Base-by-base conservation (phyloP, 352 stramenopile genomes). In the Phytophthora nicotianae region DNA sequence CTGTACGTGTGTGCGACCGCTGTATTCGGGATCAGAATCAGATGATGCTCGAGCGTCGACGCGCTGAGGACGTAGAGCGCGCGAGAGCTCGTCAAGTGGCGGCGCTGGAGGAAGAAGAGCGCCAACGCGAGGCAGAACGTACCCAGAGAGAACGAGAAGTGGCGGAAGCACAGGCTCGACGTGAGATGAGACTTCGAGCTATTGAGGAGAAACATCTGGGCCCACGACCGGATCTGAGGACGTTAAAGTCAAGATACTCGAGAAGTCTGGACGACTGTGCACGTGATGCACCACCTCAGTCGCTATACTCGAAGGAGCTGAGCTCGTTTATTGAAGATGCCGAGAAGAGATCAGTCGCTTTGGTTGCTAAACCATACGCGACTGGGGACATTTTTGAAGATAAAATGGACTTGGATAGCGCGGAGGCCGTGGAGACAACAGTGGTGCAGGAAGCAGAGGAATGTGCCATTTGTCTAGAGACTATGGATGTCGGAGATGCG, bases 381-480 rank as follows among this genome's bases (percentile, higher is more conserved):
- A 16, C 49, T 38, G 50, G 37, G 10, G 61, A 70, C 13, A 50
- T 68, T 46, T 61, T 55, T 65, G 51, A 62, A 60, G 47, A 70
- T 23, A 74, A 68, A 43, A 62, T 62, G 20, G 37, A 65, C 16
- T 51, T 75, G 16, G 53, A 67, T 16, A 55, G 42, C 4, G 38
- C 45, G 2, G 58, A 67, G 17, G 51, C 68, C 4, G 65, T 70
- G 5, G 58, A 74, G 45, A 76, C 74, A 0, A 87, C 77, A 5
- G 56, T 87, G 19, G 80, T 86, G 3, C 74, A 81, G 45, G 83
- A 91, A 58, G 80, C 77, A 0, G 86, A 93, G 14, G 86, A 95
- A 56, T 95, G 86, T 41, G 86, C 86, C n/a, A 91, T 95, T 54
- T 95, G 86, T 42, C 64, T 95, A 4, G 86, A 95, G 4, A 79